Conservation (phyloP, 495 filamentous ascomycete genomes). For the Bacidia gigantensis region DNA sequence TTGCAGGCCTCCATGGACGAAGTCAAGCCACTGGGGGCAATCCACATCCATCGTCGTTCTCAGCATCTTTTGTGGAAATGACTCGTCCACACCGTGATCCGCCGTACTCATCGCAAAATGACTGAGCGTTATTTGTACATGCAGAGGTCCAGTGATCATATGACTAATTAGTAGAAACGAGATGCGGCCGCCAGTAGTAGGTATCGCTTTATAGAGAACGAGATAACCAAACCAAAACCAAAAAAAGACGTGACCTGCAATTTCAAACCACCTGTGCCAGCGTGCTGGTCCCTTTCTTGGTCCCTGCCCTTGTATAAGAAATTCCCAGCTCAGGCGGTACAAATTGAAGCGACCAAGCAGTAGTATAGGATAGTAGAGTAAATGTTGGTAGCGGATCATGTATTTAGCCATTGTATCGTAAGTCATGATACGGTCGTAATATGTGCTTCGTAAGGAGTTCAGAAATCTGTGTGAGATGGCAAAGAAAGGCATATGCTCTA, state of each 20-base stretch:
- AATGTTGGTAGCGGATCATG: constrained; percentile 61
- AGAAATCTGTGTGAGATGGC: constrained; percentile 84
- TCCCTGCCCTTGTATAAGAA: constrained; percentile 59
- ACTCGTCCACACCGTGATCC: constrained; percentile 75
- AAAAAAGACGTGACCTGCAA: constrained; percentile 72
- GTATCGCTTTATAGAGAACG: constrained; percentile 63
- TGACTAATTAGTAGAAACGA: constrained; percentile 77
- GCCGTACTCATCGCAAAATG: constrained; percentile 96
- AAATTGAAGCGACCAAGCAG: constrained; percentile 85
- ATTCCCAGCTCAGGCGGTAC: constrained; percentile 71
- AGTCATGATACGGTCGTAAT: constrained; percentile 76
- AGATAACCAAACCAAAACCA: constrained; percentile 91
- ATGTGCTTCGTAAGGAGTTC: constrained; percentile 61
- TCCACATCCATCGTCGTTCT: constrained; percentile 97
- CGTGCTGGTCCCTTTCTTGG: constrained; percentile 71
- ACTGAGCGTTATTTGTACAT: constrained; percentile 90
- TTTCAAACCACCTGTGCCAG: constrained; percentile 82
- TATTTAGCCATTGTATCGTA: constrained; percentile 66
- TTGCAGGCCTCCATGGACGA: constrained; percentile 89
- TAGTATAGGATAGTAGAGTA: constrained; percentile 78
- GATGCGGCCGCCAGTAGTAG: constrained; percentile 53
- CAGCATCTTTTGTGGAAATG: constrained; percentile 92
- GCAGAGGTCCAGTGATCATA: constrained; percentile 71
- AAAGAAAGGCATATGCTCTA: constrained; percentile 92
- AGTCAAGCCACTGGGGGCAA: constrained; percentile 90